Base-by-base conservation (phyloP, 331 rosid species). In the Dryas integrifolia region DNA sequence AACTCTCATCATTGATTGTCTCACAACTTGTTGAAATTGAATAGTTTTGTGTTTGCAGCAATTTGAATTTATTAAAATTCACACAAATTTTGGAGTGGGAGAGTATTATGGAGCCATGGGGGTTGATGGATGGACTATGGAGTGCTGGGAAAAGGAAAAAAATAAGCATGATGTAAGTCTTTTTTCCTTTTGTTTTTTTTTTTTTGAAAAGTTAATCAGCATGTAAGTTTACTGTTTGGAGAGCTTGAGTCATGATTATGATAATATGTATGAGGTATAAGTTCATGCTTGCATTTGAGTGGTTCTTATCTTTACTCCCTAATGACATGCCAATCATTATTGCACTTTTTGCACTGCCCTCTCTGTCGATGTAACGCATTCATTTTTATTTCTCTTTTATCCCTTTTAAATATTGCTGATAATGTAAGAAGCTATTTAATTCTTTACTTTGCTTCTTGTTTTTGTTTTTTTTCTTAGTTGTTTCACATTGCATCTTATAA, bases 91-190 rank as follows among this genome's bases (percentile, higher is more conserved):
- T 75, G 74, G 80, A 75, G 96, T 94, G 39, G 96, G 79, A 65
- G 90, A 91, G 70, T 94, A 86, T 69, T 88, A 69, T 77, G 98
- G 98, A 56, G 90, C 89, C 44, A 89, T 85, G 81, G 92, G 98
- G 53, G 96, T 94, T 16, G 97, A 89, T 75, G 69, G 83, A 4
- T 94, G 98, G 98, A 68, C 72, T 80, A 41, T 75, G 39, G 65
- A 86, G 70, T 46, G 78, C 69, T 94, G 98, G 98, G 91, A 91
- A 79, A 80, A 82, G 83, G 91, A 89, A 76, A 77, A 79, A 21
- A 79, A 69, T 41, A 80, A 72, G 68, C 86, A 85, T 72, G 91
- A 94, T 82, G 98, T 89, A 75, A 77, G 88, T 60, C 69, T 83
- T 30, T 30, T 30, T 30, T 30, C 3, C 35, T 2, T 30, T 30